Conservation (phyloP, 805 yeast genomes). For the Lipomyces chichibuensis region DNA sequence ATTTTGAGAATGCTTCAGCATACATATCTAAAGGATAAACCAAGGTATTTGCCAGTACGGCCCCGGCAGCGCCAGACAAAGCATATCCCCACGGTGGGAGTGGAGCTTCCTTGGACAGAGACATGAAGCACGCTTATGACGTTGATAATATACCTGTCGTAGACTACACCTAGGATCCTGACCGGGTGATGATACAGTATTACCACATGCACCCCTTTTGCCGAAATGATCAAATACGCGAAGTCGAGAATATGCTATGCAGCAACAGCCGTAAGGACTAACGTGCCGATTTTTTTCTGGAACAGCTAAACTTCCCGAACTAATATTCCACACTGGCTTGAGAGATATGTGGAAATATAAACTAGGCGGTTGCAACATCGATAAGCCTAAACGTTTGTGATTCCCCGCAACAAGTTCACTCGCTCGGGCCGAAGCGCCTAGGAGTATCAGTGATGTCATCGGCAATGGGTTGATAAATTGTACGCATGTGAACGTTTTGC, state of each 20-base stretch:
- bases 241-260: not conserved
- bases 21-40: constrained; percentile 78
- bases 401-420: not conserved
- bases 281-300: too few relatives aligned
- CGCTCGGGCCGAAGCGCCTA: not conserved
- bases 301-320: too few relatives aligned
- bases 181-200: not conserved
- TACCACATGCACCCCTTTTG: not conserved
- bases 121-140: not conserved
- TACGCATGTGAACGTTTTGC: not conserved
- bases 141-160: not conserved
- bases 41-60: constrained; percentile 73
- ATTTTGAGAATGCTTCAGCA: constrained; percentile 8
- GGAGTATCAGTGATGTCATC: not conserved
- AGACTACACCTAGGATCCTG: not conserved
- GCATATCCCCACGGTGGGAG: constrained; percentile 74
- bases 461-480: not conserved
- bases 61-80: constrained; percentile 79
- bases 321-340: too few relatives aligned
- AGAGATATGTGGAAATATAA: too few relatives aligned
- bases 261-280: too few relatives aligned
- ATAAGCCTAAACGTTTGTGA: not conserved
- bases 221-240: not conserved
- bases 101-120: constrained; percentile 32
- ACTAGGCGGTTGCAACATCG: too few relatives aligned